Percentiles rank a stretch among this genome's conserved stretches.
Conservation (phyloP, 345 rosid genomes). For the Eucalyptus pauciflora region DNA sequence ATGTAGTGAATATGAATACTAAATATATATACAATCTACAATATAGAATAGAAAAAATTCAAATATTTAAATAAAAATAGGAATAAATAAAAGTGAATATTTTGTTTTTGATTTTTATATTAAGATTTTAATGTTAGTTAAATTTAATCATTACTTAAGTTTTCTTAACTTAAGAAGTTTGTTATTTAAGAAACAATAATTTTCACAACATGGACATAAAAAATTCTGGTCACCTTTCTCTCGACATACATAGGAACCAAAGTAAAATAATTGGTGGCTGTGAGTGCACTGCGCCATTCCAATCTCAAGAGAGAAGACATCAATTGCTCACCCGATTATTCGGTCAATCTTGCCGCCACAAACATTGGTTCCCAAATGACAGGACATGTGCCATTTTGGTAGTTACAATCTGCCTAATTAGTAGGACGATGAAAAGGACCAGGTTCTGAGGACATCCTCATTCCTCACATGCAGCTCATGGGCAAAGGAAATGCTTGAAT, state of each 20-base stretch:
- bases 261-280: background rate
- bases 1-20: background rate
- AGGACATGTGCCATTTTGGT: background rate
- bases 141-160: background rate
- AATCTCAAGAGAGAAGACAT: background rate
- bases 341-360: background rate
- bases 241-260: accelerated
- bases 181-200: background rate
- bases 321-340: background rate
- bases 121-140: background rate
- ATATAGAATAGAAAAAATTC: background rate
- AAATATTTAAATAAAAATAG: background rate
- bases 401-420: background rate
- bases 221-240: background rate
- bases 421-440: background rate
- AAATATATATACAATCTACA: background rate
- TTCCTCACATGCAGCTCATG: background rate
- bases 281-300: accelerated
- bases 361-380: background rate
- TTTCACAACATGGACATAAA: background rate
- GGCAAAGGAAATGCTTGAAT: background rate
- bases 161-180: background rate
- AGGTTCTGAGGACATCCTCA: background rate
- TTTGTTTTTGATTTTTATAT: background rate
- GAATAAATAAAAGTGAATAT: background rate